Evolutionary conservation across 176 grass and related monocot genomes (phyloP).

Genomic region (Coix lacrymajobi): DNA sequence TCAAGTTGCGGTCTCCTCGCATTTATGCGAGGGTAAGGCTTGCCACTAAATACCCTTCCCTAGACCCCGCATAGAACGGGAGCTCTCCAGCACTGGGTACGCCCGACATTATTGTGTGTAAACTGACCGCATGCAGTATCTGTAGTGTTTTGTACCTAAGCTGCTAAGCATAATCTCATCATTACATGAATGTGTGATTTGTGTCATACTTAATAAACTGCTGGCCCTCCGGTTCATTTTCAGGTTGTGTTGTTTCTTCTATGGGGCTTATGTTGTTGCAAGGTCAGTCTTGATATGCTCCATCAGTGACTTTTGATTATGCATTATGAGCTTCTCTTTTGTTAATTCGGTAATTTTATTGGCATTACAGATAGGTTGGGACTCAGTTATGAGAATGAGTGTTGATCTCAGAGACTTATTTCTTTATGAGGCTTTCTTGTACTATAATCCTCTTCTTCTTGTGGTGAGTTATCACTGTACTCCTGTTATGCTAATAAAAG

Average conservation of each 20-base stretch:
- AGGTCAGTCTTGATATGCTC: constrained; percentile 50
- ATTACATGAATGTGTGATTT: not conserved
- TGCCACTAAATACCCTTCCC: no score
- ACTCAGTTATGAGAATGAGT: constrained; percentile 96
- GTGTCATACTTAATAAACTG: not conserved
- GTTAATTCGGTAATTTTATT: constrained; percentile 7
- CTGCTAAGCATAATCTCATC: not conserved
- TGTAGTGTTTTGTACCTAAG: not conserved
- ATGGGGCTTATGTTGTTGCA: constrained; percentile 89
- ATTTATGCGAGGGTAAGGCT: no score
- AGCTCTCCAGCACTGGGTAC: no score
- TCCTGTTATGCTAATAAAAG: not conserved
- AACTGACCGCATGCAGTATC: not conserved
- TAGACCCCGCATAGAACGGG: no score
- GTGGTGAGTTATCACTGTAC: constrained; percentile 47
- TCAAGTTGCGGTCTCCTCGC: no score
- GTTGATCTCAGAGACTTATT: constrained; percentile 82
- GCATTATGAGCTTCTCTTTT: not conserved
- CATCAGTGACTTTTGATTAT: not conserved
- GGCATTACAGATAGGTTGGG: constrained; percentile 72
- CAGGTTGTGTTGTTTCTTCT: constrained; percentile 83
- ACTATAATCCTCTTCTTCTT: constrained; percentile 96
- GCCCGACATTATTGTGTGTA: not conserved
- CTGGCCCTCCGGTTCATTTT: constrained; percentile 10
- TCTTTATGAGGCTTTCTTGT: constrained; percentile 93